Conservation (phyloP, 2,329 filamentous ascomycete species). For the Pseudogymnoascus sp. region DNA sequence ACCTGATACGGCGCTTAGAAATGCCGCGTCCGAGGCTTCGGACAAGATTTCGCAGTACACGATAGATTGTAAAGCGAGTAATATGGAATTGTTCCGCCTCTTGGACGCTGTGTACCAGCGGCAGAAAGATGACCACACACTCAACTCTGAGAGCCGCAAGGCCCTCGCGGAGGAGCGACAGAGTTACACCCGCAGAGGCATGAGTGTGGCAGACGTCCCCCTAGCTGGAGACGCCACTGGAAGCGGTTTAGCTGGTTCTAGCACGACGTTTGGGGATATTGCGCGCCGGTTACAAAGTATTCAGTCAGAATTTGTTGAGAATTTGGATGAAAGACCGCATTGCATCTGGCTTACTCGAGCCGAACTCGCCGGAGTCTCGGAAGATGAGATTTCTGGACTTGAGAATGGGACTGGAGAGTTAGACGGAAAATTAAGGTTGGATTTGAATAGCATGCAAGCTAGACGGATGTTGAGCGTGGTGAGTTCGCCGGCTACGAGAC, state of each 20-base stretch:
- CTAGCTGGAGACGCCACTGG: background rate
- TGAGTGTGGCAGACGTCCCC: background rate
- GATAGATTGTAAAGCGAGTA: background rate
- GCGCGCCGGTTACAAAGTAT: slow-evolving; percentile 68
- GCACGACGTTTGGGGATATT: slow-evolving; percentile 33
- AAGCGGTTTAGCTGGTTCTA: background rate
- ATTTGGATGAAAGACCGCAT: slow-evolving; percentile 69
- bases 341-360: slow-evolving; percentile 64
- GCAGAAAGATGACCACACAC: background rate
- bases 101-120: background rate
- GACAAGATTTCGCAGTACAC: background rate
- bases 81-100: background rate
- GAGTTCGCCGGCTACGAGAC: slow-evolving; percentile 57
- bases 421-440: slow-evolving; percentile 62
- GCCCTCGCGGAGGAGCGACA: background rate
- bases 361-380: slow-evolving; percentile 63
- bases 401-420: slow-evolving; percentile 62
- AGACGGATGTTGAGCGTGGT: slow-evolving; percentile 66
- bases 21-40: background rate
- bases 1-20: background rate
- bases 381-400: slow-evolving; percentile 53
- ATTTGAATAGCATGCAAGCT: slow-evolving; percentile 72
- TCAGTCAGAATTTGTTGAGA: slow-evolving; percentile 64
- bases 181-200: background rate
- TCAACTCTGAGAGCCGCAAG: background rate